phyloP scores from a whole-genome alignment of 179 eudicot genomes.

The Patellifolia procumbens region DNA sequence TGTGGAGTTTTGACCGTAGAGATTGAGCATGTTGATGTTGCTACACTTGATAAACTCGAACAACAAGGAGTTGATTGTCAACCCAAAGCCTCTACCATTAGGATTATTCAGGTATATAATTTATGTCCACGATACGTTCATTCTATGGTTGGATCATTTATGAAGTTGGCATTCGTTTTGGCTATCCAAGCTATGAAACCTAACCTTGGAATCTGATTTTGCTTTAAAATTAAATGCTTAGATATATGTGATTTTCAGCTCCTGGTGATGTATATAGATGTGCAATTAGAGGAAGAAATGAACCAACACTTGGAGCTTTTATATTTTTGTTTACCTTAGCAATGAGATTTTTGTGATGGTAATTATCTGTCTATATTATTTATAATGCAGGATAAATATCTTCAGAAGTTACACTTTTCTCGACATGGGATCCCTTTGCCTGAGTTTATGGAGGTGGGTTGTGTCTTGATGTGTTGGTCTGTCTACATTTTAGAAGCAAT shows the following conservation, averaged over 20 bases:
- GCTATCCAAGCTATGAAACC: background rate
- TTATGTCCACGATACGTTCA: background rate
- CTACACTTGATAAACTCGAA: constrained; percentile 81
- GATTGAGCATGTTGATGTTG: constrained; percentile 94
- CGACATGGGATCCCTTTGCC: constrained; percentile 74
- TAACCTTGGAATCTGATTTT: background rate
- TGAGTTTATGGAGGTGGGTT: constrained; percentile 77
- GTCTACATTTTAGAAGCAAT: background rate
- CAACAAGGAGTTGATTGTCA: constrained; percentile 82
- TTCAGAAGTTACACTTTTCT: constrained; percentile 88
- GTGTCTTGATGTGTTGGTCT: background rate
- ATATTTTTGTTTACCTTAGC: background rate
- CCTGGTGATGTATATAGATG: background rate
- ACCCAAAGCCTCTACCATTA: constrained; percentile 92
- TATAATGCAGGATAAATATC: constrained; percentile 76
- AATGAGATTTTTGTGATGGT: background rate
- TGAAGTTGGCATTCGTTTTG: background rate
- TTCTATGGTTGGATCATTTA: background rate
- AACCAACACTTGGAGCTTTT: background rate
- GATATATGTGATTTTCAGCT: background rate
- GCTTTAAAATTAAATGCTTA: background rate
- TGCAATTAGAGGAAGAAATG: background rate
- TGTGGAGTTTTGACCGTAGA: constrained; percentile 84
- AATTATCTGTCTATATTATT: background rate
- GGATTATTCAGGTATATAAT: constrained; percentile 74